Percentiles rank a stretch among this genome's conserved stretches.
phyloP scores from a whole-genome alignment of 805 yeast species.

The Komagataella populi region DNA sequence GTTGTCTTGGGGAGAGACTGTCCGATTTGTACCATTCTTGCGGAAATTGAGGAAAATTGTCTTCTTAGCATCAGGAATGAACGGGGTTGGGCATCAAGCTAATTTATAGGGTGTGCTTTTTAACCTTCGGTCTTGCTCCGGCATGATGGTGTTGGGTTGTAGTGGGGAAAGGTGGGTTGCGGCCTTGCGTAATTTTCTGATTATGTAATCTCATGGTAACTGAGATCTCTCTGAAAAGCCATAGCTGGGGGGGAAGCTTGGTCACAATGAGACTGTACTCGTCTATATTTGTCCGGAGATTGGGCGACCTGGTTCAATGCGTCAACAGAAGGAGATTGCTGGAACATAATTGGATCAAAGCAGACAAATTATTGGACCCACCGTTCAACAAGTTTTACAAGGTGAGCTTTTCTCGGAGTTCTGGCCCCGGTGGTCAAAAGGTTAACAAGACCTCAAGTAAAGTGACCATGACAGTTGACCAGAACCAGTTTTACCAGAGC shows the following conservation, averaged over 20 bases:
- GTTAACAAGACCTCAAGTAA: constrained; percentile 46
- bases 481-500: neutral
- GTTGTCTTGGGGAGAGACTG: neutral
- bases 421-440: constrained; percentile 51
- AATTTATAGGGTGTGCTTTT: neutral
- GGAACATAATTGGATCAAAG: neutral
- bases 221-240: neutral
- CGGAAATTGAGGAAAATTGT: neutral
- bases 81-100: neutral
- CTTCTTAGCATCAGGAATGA: neutral
- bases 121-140: neutral
- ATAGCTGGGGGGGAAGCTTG: neutral
- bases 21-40: neutral
- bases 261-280: neutral
- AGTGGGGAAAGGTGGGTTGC: neutral
- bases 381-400: constrained; percentile 10
- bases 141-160: neutral
- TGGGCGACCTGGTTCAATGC: neutral
- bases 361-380: neutral
- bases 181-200: neutral
- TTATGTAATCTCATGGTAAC: neutral
- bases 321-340: neutral
- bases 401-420: constrained; percentile 31
- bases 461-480: constrained; percentile 12
- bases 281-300: neutral